Percentiles rank a stretch among this genome's conserved stretches.
Conservation (phyloP, 148 eudicot species). For the Arbutus unedo region DNA sequence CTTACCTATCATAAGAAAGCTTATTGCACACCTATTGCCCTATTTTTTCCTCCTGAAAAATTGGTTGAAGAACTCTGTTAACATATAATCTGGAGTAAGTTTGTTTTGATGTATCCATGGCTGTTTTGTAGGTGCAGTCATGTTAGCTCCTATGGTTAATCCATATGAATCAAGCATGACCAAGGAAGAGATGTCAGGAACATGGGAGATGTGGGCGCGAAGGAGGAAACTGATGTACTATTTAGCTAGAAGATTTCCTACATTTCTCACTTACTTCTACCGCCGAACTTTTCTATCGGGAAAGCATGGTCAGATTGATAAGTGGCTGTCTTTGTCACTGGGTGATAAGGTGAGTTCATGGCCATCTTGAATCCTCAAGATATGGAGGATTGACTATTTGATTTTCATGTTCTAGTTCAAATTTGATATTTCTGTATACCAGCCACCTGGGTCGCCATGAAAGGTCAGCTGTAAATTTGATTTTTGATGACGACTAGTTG, state of each 20-base stretch:
- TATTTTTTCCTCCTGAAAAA: not conserved
- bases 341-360: conserved; percentile 49
- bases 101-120: conserved; percentile 11
- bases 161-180: conserved; percentile 88
- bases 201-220: conserved; percentile 78
- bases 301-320: conserved; percentile 69
- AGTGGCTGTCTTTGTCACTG: conserved; percentile 67
- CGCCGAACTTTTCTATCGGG: conserved; percentile 72
- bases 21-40: not conserved
- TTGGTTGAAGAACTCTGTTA: not conserved
- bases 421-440: not conserved
- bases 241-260: conserved; percentile 69
- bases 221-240: conserved; percentile 66
- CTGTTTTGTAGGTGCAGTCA: conserved; percentile 57
- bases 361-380: not conserved
- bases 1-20: not conserved
- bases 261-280: conserved; percentile 56
- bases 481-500: not conserved
- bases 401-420: not conserved
- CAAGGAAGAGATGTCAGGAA: conserved; percentile 68
- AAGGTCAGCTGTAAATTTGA: not conserved
- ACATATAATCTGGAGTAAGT: not conserved
- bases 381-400: no score
- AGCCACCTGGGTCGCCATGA: not conserved
- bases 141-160: conserved; percentile 84